These are phyloP conservation scores for Ogataea degrootiae DNA, from an alignment of 805 yeast species.

Conservation along the genomic window DNA sequence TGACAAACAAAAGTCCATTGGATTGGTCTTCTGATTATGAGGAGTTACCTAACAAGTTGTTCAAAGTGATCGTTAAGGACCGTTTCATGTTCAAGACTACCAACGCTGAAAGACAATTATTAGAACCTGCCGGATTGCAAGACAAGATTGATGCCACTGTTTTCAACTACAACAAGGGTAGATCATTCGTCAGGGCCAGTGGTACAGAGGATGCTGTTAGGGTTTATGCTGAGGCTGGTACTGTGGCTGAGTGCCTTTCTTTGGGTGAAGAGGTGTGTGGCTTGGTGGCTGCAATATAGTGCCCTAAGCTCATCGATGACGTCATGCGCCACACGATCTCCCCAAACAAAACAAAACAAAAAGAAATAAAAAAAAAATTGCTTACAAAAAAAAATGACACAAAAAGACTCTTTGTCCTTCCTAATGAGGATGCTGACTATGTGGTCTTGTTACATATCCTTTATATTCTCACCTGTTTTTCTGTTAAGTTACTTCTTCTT, in stretches of 20 bases:
- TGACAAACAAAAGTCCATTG: constrained; percentile 41
- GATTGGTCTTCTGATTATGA: constrained; percentile 75
- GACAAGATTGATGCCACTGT: constrained; percentile 63
- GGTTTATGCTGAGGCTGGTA: constrained; percentile 85
- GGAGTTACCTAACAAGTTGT: constrained; percentile 82
- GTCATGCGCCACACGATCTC: too few relatives aligned
- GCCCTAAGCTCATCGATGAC: too few relatives aligned
- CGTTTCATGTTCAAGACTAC: constrained; percentile 76
- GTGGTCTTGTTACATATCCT: too few relatives aligned
- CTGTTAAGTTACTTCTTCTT: too few relatives aligned
- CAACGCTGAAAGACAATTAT: constrained; percentile 81
- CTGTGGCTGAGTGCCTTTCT: constrained; percentile 41
- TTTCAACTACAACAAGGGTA: constrained; percentile 48
- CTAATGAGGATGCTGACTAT: too few relatives aligned
- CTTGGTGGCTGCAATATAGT: constrained; percentile 25
- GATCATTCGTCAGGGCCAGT: constrained; percentile 93
- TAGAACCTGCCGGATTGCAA: constrained; percentile 77
- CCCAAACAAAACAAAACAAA: too few relatives aligned
- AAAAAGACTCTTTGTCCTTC: too few relatives aligned
- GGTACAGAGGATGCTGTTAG: constrained; percentile 98
- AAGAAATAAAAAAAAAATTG: too few relatives aligned
- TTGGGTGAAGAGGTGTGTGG: constrained; percentile 38
- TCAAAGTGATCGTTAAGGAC: constrained; percentile 80
- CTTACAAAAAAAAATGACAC: too few relatives aligned
- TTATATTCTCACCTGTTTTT: too few relatives aligned